A percentile compares a stretch with the other conserved stretches of the same genome.
Evolutionary conservation across 2,329 filamentous ascomycete genomes (phyloP).

Genomic region (Fragosphaeria purpurea): DNA sequence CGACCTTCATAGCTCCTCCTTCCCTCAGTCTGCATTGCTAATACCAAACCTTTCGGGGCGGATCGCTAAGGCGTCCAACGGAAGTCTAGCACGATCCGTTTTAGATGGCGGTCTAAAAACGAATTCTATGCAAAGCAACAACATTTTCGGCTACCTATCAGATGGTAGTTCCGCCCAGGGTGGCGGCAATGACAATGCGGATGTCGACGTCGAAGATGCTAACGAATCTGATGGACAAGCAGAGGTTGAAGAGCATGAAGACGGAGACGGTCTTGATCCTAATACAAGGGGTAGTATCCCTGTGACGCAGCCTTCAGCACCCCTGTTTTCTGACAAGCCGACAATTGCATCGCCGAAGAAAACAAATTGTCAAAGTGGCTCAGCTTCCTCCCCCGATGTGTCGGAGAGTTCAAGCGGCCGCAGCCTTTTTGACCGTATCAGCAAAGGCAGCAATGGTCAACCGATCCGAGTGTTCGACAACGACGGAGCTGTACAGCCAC

Average conservation of each 20-base stretch:
- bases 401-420: slow-evolving; percentile 35
- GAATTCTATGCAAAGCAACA: slow-evolving; percentile 28
- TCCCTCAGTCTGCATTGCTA: slow-evolving; percentile 11
- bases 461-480: slow-evolving; percentile 32
- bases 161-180: slow-evolving; percentile 45
- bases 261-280: slow-evolving; percentile 30
- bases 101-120: slow-evolving; percentile 22
- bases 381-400: slow-evolving; percentile 30
- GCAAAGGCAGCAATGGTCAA: slow-evolving; percentile 39
- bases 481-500: slow-evolving; percentile 15
- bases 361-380: slow-evolving; percentile 11
- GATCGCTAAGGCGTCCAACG: slow-evolving; percentile 22
- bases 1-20: slow-evolving; percentile 17
- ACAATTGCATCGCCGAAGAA: slow-evolving; percentile 12
- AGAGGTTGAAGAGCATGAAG: slow-evolving; percentile 31
- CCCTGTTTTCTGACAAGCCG: slow-evolving; percentile 23
- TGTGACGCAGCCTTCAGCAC: slow-evolving; percentile 28
- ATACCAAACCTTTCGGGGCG: slow-evolving; percentile 24
- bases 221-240: slow-evolving; percentile 37
- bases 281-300: slow-evolving; percentile 31
- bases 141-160: slow-evolving; percentile 53
- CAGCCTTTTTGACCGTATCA: slow-evolving; percentile 48
- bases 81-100: slow-evolving; percentile 32
- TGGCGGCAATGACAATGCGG: slow-evolving; percentile 36
- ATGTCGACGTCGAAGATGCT: slow-evolving; percentile 25